Percentiles rank a stretch among this genome's conserved stretches.
These are phyloP conservation scores for Quercus tomentella DNA, from an alignment of 331 rosid species.

Conservation along the genomic window DNA sequence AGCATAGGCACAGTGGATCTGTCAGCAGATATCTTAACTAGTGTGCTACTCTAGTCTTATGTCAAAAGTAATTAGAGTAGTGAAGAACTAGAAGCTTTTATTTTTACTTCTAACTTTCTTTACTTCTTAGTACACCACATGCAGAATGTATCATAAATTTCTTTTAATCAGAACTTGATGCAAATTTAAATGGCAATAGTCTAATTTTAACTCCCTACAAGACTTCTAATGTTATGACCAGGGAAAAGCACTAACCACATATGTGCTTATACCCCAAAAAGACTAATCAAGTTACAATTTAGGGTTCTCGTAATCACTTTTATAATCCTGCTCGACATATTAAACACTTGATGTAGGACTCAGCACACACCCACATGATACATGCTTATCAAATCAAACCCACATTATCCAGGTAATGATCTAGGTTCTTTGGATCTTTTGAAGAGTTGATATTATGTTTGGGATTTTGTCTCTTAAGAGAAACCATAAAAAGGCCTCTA, in stretches of 20 bases:
- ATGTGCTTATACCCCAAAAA: too few relatives aligned
- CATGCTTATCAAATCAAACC: too few relatives aligned
- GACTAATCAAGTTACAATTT: too few relatives aligned
- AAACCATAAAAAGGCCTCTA: conserved; percentile 7
- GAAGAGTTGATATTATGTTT: neutral
- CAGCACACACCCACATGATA: too few relatives aligned
- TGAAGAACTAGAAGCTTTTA: neutral
- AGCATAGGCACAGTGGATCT: neutral
- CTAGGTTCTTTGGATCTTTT: neutral
- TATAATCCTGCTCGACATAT: too few relatives aligned
- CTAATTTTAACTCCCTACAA: neutral
- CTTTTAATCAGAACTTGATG: neutral
- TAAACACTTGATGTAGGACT: too few relatives aligned
- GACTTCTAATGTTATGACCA: neutral
- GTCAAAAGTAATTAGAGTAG: neutral
- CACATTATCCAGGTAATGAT: too few relatives aligned
- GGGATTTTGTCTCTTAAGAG: neutral
- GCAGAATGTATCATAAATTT: neutral
- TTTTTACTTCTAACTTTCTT: neutral
- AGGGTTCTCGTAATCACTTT: too few relatives aligned
- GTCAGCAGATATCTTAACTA: neutral
- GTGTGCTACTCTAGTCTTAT: neutral
- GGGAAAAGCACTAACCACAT: too few relatives aligned
- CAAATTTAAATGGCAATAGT: neutral
- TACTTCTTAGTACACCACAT: neutral